Base-by-base conservation (phyloP, 495 filamentous ascomycete species). In the Aspergillus wentii region DNA sequence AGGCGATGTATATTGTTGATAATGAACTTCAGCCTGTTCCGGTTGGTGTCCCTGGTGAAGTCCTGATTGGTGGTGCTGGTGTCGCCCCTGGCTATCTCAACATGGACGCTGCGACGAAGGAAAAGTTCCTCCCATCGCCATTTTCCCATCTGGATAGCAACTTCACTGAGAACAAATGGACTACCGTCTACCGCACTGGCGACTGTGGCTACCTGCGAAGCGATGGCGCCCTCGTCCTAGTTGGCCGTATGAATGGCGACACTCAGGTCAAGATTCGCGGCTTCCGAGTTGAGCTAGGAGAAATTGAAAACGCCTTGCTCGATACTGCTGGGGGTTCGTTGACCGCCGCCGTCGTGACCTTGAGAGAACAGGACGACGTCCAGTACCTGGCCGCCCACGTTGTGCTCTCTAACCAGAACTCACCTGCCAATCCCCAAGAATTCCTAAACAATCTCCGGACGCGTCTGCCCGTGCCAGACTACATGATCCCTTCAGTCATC, bases 181-280 rank as follows among this genome's bases (percentile, higher is more conserved):
- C 35, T 0, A 33, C n/a, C 0, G 31, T 71, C 44, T 59, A 72
- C 36, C 55, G 56, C 1, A 71, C 68, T 0, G 67, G 72, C 2
- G 70, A 77, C 35, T 35, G 36, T 0, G 66, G 62, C 2, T 48
- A 41, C 9, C 33, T 67, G 4, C 33, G 25, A 3, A 11, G 30
- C 0, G 67, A 71, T 35, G 75, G 74, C 0, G 8, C 42, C 0
- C 23, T 79, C 1, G 28, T 63, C 0, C 48, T 71, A 25, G 30
- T 53, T 1, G 58, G 61, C 2, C 65, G 75, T 1, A 61, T 73
- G 5, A 43, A 38, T 0, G 71, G 70, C 2, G 44, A 72, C 44
- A 63, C 53, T 0, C 69, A 75, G 39, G 47, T 78, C 23, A 79
- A 80, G 44, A 29, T 76, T 0, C 51, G 66, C 0, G 75, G 75